A percentile compares a stretch with the other conserved stretches of the same genome.
Evolutionary conservation across 2,329 filamentous ascomycete species (phyloP).

Genomic region (Eurotiales sp.): DNA sequence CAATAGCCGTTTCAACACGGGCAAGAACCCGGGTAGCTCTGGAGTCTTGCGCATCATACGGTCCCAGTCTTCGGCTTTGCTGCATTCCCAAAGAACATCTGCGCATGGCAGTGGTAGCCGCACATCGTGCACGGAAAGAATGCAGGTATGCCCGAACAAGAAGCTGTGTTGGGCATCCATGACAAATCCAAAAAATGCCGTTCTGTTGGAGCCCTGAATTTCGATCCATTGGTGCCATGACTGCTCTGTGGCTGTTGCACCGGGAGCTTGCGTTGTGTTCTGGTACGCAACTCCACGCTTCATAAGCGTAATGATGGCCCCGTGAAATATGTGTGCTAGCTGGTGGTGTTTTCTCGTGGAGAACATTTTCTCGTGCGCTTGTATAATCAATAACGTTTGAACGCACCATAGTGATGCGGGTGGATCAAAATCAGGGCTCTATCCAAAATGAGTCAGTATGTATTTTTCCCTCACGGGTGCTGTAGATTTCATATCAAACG

Average conservation of each 20-base stretch:
- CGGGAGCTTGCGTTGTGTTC: constrained; percentile 3
- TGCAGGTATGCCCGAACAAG: constrained; percentile 26
- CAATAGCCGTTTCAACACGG: constrained; percentile 21
- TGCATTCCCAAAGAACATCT: constrained; percentile 24
- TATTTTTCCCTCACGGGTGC: not conserved
- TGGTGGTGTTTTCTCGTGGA: constrained; percentile 26
- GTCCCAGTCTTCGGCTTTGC: constrained; percentile 21
- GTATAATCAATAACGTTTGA: constrained; percentile 24
- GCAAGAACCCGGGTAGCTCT: constrained; percentile 22
- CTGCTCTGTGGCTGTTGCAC: constrained; percentile 13
- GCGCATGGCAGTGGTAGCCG: constrained; percentile 24
- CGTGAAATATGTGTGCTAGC: constrained; percentile 27
- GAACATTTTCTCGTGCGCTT: constrained; percentile 26
- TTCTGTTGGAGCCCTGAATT: constrained; percentile 23
- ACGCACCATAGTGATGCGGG: constrained; percentile 27
- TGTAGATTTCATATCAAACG: not conserved
- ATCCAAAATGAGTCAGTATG: constrained; percentile 4
- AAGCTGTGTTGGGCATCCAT: constrained; percentile 29
- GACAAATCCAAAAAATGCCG: constrained; percentile 27
- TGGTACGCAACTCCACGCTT: constrained; percentile 22
- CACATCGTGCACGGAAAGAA: constrained; percentile 25
- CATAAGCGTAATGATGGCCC: constrained; percentile 27
- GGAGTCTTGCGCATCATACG: constrained; percentile 17
- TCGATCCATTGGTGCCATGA: constrained; percentile 25
- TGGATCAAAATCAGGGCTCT: constrained; percentile 23